Evolutionary conservation across 2,329 filamentous ascomycete genomes (phyloP), one percentile per base, ranked within the genome.

Genomic region (Niveomyces coronatus): DNA sequence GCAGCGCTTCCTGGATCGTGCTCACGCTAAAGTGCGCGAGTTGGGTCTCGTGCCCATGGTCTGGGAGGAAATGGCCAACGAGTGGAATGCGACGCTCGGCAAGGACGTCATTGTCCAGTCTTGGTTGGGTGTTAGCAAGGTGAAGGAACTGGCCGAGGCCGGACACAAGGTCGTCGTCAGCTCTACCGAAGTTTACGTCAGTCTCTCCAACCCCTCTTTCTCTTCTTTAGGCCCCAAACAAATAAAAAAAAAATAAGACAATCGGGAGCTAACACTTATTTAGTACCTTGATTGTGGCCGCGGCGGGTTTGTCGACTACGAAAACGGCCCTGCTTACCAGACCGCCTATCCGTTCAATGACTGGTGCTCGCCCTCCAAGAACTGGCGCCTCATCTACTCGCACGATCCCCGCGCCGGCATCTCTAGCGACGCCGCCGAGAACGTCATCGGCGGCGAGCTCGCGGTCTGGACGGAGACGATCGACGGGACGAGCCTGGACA

Each of bases 41-140:
- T 67, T 71, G 5, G 80, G 80, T 4, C 61, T 94, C 36, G 73
- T 70, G 5, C 85, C 86, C 0, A 64, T 94, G 16, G 83, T 88
- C 1, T 94, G 87, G 87, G 85, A 94, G 57, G 87, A 94, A 58
- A 86, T 91, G 69, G 65, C 85, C 1, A 64, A 83, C 9, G 68
- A 78, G 17, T 94, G 85, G 81, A 83, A 88, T 53, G 62, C 91
- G 31, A 82, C 73, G 0, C 62, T 94, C 5, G 77, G 76, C 3
- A 57, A 70, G 11, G 78, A 87, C 49, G 78, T 84, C 1, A 68
- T 93, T 10, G 71, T 94, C 5, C 87, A 94, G 61, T 74, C 79
- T 3, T 94, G 86, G 86, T 70, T 79, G 32, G 79, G 76, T 33
- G 71, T 72, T 16, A 63, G 62, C 9, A 73, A 80, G 5, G 71